Base-by-base conservation (phyloP, 495 filamentous ascomycete species). In the Schizothecium vesticola region DNA sequence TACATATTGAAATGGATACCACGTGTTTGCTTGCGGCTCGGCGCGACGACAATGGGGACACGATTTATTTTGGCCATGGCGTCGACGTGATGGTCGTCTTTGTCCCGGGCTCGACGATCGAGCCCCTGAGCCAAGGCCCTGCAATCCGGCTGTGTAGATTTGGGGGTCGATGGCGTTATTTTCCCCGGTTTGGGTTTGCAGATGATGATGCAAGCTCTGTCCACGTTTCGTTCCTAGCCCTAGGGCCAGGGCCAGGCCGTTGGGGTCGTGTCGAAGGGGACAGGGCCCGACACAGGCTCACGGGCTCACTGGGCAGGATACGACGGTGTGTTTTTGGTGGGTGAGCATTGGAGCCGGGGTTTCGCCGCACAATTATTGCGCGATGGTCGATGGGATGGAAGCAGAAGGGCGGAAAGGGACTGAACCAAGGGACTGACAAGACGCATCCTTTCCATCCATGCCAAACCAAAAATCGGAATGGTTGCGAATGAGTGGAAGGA, bases 1-100 rank as follows among this genome's bases (percentile, higher is more conserved):
- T 59, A 56, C 33, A 56, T 61, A 63, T 59, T 62, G 36, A 36
- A 72, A 68, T 65, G 33, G 65, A 62, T 59, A 70, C 66, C 58
- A 67, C 55, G 13, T 59, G 3, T 66, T 69, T 63, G 62, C 43
- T 12, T 25, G 33, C 19, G 23, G 24, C 24, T 26, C 13, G 55
- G 43, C 24, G n/a, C 56, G 21, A 22, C 21, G 24, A 23, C 3
- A 22, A 22, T 24, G 12, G 13, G 19, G 3, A 25, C 24, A 24
- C 4, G 12, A 24, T 25, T 23, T 22, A 24, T 19, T 23, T 29
- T 58, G 19, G 13, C 13, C 10, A 56, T 56, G 55, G 55, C 55
- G 4, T n/a, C 55, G 9, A 28, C 7, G 1, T 4, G 58, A 59
- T 8, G 10, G 58, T n/a, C 16, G 43, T n/a, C 0, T 51, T 51